Evolutionary conservation across 352 stramenopile genomes (phyloP).

Genomic region (Lagenidium giganteum): DNA sequence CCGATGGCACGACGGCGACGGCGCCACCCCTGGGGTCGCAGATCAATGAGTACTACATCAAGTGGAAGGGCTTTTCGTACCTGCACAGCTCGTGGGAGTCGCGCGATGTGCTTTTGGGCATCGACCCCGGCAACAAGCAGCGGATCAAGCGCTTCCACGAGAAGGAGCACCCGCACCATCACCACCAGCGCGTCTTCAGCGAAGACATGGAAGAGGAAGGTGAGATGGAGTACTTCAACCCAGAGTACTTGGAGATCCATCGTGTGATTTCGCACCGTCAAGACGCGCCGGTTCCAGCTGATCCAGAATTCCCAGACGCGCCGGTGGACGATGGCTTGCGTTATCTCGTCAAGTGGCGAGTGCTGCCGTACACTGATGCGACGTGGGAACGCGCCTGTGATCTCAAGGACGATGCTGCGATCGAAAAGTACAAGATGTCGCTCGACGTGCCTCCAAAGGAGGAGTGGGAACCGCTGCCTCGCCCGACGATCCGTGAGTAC

Average conservation of each 20-base stretch:
- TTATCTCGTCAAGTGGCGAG: constrained; percentile 87
- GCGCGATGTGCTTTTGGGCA: constrained; percentile 58
- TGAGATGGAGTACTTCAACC: constrained; percentile 87
- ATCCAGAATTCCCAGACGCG: constrained; percentile 48
- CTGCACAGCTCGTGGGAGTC: constrained; percentile 86
- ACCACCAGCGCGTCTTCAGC: constrained; percentile 31
- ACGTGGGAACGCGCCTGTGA: constrained; percentile 87
- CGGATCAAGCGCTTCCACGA: constrained; percentile 86
- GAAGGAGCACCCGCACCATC: constrained; percentile 39
- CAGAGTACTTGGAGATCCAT: constrained; percentile 87
- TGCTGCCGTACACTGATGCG: constrained; percentile 80
- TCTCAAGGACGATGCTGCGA: constrained; percentile 78
- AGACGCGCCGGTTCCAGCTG: constrained; percentile 45
- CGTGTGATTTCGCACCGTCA: constrained; percentile 77
- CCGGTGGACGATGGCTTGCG: constrained; percentile 81
- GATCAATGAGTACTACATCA: constrained; percentile 84
- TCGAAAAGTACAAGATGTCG: constrained; percentile 65
- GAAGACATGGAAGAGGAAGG: constrained; percentile 29
- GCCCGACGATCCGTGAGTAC: constrained; percentile 76
- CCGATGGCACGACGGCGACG: constrained; percentile 23
- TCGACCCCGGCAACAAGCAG: constrained; percentile 82
- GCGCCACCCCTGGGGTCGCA: constrained; percentile 1
- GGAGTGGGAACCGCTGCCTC: constrained; percentile 48
- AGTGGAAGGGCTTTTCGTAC: constrained; percentile 89
- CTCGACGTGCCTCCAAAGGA: constrained; percentile 56